Conservation (phyloP, 305 asterid genomes). For the Rubia peregrina region DNA sequence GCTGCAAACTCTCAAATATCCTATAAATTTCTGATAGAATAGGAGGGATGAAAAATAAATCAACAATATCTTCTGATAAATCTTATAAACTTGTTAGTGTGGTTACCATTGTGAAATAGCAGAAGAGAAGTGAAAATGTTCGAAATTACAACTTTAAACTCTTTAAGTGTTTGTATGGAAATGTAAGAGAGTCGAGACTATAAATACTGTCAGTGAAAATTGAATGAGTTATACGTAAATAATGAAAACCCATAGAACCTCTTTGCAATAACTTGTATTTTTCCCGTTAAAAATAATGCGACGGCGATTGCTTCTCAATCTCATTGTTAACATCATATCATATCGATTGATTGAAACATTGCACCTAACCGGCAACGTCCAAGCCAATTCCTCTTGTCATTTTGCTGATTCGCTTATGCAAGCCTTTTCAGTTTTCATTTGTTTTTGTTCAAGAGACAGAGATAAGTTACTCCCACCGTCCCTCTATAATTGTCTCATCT, state of each 20-base stretch:
- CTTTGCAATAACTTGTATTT: not conserved
- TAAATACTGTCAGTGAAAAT: not conserved
- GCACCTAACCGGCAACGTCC: conserved; percentile 32
- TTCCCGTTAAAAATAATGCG: not conserved
- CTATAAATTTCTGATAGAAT: too few relatives aligned
- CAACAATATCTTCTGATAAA: too few relatives aligned
- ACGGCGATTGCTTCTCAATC: not conserved
- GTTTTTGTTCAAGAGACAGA: conserved; percentile 1
- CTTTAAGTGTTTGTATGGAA: not conserved
- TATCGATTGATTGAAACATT: conserved; percentile 38
- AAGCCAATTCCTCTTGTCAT: conserved; percentile 24
- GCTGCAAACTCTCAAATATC: too few relatives aligned
- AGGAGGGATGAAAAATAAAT: too few relatives aligned
- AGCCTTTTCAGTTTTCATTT: not conserved
- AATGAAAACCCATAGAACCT: not conserved
- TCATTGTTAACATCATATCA: conserved; percentile 6
- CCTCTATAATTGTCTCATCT: too few relatives aligned
- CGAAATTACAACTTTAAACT: too few relatives aligned
- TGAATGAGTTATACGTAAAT: not conserved
- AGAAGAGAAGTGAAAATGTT: too few relatives aligned
- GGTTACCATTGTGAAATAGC: too few relatives aligned
- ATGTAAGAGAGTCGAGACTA: too few relatives aligned
- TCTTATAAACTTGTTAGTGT: too few relatives aligned
- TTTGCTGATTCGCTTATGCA: conserved; percentile 1
- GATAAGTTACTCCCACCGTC: too few relatives aligned